These are phyloP conservation scores for Caulochytrium protostelioides DNA, from an alignment of 371 early-diverging fungal genomes.

Conservation along the genomic window DNA sequence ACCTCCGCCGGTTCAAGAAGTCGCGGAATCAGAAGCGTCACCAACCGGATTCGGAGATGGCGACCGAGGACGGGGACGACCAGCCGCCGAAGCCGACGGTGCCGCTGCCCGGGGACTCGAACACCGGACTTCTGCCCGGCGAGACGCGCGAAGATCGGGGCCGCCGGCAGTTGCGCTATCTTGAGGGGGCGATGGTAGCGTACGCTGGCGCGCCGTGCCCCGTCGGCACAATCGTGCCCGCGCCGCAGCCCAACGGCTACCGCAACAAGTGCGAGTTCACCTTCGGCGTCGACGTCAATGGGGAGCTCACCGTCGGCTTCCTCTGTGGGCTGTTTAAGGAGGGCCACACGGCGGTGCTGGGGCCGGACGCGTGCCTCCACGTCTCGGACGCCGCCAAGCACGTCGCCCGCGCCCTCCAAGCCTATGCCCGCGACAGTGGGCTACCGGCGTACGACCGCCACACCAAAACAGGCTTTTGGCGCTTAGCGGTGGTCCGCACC, in stretches of 20 bases:
- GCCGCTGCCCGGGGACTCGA: not conserved
- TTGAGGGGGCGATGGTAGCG: not conserved
- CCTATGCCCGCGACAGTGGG: slow-evolving; percentile 21
- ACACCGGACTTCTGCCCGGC: too few relatives aligned
- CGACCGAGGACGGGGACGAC: not conserved
- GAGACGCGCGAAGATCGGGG: not conserved
- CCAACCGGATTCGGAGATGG: slow-evolving; percentile 1
- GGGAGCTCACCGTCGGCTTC: slow-evolving; percentile 45
- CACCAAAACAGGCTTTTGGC: slow-evolving; percentile 42
- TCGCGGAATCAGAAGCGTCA: slow-evolving; percentile 1
- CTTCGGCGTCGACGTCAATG: slow-evolving; percentile 37
- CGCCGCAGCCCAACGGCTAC: slow-evolving; percentile 42
- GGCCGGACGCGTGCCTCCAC: slow-evolving; percentile 24
- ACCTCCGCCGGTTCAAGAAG: not conserved
- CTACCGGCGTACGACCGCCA: slow-evolving; percentile 36
- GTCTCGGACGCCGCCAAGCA: slow-evolving; percentile 28
- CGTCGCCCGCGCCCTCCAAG: slow-evolving; percentile 26
- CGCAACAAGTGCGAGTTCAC: slow-evolving; percentile 66
- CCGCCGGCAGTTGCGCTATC: not conserved
- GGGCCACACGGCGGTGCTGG: slow-evolving; percentile 31
- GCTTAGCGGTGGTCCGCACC: slow-evolving; percentile 38
- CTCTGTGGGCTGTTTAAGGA: slow-evolving; percentile 39
- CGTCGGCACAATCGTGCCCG: slow-evolving; percentile 27
- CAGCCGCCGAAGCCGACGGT: not conserved
- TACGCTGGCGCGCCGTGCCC: slow-evolving; percentile 18